phyloP scores from a whole-genome alignment of 1,284 basidiomycete species.

The Clitocybe nebularis region DNA sequence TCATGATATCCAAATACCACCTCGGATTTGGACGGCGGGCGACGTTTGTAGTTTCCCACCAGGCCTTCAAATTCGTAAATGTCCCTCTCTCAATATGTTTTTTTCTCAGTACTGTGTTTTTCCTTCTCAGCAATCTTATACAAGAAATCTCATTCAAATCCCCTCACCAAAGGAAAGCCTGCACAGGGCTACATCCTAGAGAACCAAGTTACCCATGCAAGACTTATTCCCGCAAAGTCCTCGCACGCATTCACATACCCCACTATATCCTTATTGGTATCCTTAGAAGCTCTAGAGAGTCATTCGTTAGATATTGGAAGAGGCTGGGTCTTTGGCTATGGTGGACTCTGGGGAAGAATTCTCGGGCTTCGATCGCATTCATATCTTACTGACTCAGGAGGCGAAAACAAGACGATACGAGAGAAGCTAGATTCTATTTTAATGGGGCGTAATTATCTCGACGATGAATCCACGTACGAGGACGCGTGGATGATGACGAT shows the following conservation, averaged over 20 bases:
- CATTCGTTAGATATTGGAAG: slow-evolving; percentile 43
- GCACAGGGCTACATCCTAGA: slow-evolving; percentile 44
- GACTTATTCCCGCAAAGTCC: slow-evolving; percentile 50
- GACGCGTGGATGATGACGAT: slow-evolving; percentile 75
- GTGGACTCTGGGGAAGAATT: slow-evolving; percentile 38
- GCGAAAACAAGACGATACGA: slow-evolving; percentile 25
- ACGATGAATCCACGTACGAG: slow-evolving; percentile 26
- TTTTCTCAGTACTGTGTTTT: not conserved
- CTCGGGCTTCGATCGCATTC: slow-evolving; percentile 42
- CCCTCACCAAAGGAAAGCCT: not conserved
- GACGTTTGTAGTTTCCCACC: no score
- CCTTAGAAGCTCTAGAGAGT: slow-evolving; percentile 54
- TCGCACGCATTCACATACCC: slow-evolving; percentile 63
- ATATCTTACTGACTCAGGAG: slow-evolving; percentile 39
- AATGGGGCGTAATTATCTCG: slow-evolving; percentile 22
- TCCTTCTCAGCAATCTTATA: not conserved
- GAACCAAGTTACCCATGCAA: slow-evolving; percentile 54
- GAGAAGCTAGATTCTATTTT: slow-evolving; percentile 39
- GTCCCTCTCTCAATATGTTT: no score
- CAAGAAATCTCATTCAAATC: not conserved
- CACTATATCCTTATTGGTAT: slow-evolving; percentile 57
- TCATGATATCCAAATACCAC: no score
- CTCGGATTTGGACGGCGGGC: no score
- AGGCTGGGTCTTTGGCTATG: slow-evolving; percentile 55
- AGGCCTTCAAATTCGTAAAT: no score